Base-by-base conservation (phyloP, 331 rosid genomes). In the Acacia concinna region DNA sequence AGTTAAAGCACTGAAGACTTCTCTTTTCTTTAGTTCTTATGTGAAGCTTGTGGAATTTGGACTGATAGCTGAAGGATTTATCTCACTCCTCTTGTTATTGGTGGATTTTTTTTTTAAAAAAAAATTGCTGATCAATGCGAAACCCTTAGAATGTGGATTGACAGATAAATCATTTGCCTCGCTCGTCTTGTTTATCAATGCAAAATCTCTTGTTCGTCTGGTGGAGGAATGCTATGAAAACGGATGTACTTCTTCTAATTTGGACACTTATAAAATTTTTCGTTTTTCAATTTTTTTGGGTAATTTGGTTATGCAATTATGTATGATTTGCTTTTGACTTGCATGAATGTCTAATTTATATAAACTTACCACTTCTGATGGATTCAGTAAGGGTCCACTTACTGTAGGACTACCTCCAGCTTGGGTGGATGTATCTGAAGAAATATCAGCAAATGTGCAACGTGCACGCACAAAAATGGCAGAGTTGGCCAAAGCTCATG, bases 391-490 rank as follows among this genome's bases (percentile, higher is more conserved):
- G 87, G 97, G 88, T 81, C 82, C 81, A 63, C 78, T 89, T 67
- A 91, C 91, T 6, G 91, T 96, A 73, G 99, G 98, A 79, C 88
- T 96, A 67, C 98, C 99, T 41, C 99, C 99, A 4, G 97, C 98
- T 7, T 93, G 99, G 99, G 98, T 96, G 75, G 98, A 93, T 90
- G 81, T 93, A 23, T 96, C 98, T 18, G 99, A 96, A 87, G 99
- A 96, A 78, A 91, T 96, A 91, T 87, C 97, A 27, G 87, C 86
- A 70, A 84, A 90, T 62, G 93, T 96, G 80, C 99, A 96, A 79
- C 93, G 90, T 62, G 93, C 98, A n/a, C 92, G 93, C 32, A 73
- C 68, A 68, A 93, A 89, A 84, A 96, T 96, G 99, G 88, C 82
- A 9, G 95, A 90, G 87, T 86, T 96, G 75, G 84, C 92, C 76